A percentile compares a stretch with the other conserved stretches of the same genome.
Evolutionary conservation across 2,329 filamentous ascomycete species (phyloP).

Genomic region (Penicillium thymicola): DNA sequence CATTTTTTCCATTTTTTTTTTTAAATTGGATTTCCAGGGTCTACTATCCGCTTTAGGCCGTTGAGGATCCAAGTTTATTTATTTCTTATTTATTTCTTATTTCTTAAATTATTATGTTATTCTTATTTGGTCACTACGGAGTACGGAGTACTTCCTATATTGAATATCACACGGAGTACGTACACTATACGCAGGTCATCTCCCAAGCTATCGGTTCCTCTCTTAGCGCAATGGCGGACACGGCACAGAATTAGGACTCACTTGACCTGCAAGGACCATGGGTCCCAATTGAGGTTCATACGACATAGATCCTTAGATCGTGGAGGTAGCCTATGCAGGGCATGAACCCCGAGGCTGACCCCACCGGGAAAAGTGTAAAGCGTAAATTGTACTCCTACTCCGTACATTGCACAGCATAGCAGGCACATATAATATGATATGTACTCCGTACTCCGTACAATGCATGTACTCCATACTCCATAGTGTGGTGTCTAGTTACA

Average conservation of each 20-base stretch:
- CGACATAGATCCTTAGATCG: slow-evolving; percentile 12
- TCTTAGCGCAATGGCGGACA: slow-evolving; percentile 9
- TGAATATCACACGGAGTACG: neutral
- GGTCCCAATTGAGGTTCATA: slow-evolving; percentile 3
- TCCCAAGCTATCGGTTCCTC: neutral
- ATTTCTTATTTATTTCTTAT: slow-evolving; percentile 5
- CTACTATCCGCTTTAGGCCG: slow-evolving; percentile 9
- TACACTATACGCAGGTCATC: neutral
- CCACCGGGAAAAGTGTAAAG: neutral
- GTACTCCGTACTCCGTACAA: too few relatives aligned
- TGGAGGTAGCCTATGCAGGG: slow-evolving; percentile 19
- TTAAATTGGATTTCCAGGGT: slow-evolving; percentile 18
- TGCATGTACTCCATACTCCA: neutral
- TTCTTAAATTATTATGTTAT: neutral
- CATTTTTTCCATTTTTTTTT: neutral
- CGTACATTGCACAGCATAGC: too few relatives aligned
- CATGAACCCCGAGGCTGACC: slow-evolving; percentile 8
- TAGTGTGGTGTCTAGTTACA: neutral
- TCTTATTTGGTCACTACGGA: neutral
- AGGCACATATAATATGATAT: neutral
- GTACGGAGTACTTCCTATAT: neutral
- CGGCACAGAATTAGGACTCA: slow-evolving; percentile 5
- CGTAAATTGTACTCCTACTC: neutral
- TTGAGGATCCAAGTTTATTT: slow-evolving; percentile 14
- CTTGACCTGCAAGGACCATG: slow-evolving; percentile 9